Base-by-base conservation (phyloP, 108 stramenopile species). In the Mayamaea pseudoterrestris region DNA sequence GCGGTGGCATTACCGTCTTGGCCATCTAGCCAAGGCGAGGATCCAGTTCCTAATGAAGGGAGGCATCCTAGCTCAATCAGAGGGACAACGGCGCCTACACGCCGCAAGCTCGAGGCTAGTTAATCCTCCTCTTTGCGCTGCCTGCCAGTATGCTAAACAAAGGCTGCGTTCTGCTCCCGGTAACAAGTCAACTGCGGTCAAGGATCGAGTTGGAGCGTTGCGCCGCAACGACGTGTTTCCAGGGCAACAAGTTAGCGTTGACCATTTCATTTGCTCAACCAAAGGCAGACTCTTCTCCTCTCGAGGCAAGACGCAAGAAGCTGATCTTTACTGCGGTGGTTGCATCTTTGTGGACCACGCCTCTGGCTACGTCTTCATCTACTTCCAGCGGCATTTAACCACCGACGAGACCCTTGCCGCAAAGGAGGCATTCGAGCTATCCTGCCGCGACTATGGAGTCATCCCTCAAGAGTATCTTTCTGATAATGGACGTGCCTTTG, bases 221-320 rank as follows among this genome's bases (percentile, higher is more conserved):
- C 35, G 25, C n/a, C 5, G 41, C 0, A 41, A 48, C 7, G 22
- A 63, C 0, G 41, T 67, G 2, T 32, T 43, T 13, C 66, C 73
- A 37, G 67, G 67, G 3, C 43, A 68, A 20, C 6, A 27, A 20
- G 58, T 74, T n/a, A 59, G 53, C 13, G 56, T 68, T 26, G 73
- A 74, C 29, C 63, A 60, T 2, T 68, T 58, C 27, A 24, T 65
- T 14, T 60, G 41, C 21, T 27, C 49, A 5, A 50, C 47, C 8
- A 16, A 14, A 8, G 69, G 69, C 16, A 54, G 63, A 11, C 50
- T 60, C 0, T 54, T 56, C 11, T 11, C 42, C 21, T 45, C 63
- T 3, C 22, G 14, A 18, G 69, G 63, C 7, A 64, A 64, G 12
- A 55, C 50, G 50, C 29, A 41, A 9, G 28, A 23, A 5, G 44